phyloP scores from a whole-genome alignment of 176 grass and related monocot species.

The Saccharum spontaneum region DNA sequence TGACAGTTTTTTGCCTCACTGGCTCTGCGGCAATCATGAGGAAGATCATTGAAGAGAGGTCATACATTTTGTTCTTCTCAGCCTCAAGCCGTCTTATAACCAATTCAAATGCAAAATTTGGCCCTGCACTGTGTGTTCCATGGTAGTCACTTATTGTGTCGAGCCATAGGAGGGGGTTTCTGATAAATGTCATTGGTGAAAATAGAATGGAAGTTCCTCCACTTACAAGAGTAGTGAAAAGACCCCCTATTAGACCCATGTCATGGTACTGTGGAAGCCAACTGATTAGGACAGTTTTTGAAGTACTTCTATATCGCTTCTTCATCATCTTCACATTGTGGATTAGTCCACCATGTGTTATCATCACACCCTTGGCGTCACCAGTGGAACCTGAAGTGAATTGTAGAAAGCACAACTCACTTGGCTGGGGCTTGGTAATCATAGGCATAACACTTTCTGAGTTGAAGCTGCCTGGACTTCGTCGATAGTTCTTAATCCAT shows the following conservation, averaged over 20 bases:
- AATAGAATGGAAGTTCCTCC: slow-evolving; percentile 72
- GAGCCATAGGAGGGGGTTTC: slow-evolving; percentile 72
- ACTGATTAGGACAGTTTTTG: slow-evolving; percentile 65
- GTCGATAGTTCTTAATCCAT: slow-evolving; percentile 57
- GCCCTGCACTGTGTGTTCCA: slow-evolving; percentile 73
- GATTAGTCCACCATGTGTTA: slow-evolving; percentile 71
- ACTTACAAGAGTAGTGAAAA: slow-evolving; percentile 80
- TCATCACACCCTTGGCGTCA: slow-evolving; percentile 82
- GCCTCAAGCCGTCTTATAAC: slow-evolving; percentile 61
- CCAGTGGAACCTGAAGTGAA: slow-evolving; percentile 83
- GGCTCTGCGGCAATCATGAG: slow-evolving; percentile 83
- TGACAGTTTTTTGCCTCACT: slow-evolving; percentile 73
- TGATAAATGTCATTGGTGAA: slow-evolving; percentile 79
- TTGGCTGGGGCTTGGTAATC: slow-evolving; percentile 33
- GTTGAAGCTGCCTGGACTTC: slow-evolving; percentile 38
- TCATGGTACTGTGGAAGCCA: slow-evolving; percentile 93
- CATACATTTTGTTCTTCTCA: slow-evolving; percentile 50
- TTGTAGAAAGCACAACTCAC: slow-evolving; percentile 73
- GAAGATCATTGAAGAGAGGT: slow-evolving; percentile 69
- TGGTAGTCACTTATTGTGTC: slow-evolving; percentile 57
- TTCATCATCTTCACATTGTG: slow-evolving; percentile 82
- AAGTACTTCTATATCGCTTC: slow-evolving; percentile 61
- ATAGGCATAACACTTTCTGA: slow-evolving; percentile 24
- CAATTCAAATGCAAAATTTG: slow-evolving; percentile 78
- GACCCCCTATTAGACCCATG: slow-evolving; percentile 73